A percentile compares a stretch with the other conserved stretches of the same genome.
Conservation (phyloP, 2,329 filamentous ascomycete species). For the Apiospora malaysiana region DNA sequence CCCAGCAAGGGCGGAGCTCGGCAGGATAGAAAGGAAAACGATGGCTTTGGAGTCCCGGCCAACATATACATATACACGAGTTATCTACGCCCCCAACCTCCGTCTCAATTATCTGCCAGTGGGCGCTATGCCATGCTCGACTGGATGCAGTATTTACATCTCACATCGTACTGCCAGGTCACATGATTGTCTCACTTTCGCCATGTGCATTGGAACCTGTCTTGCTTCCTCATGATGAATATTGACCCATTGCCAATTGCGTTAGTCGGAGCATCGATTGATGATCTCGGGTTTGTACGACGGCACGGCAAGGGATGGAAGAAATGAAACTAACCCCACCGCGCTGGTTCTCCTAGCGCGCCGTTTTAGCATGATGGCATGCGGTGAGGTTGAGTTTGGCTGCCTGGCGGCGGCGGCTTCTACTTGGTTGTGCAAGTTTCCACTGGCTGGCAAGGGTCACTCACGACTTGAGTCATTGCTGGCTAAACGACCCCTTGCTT, state of each 20-base stretch:
- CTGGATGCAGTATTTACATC: neutral
- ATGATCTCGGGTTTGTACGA: neutral
- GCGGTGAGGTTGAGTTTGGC: neutral
- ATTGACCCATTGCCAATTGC: neutral
- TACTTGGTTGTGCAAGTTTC: no score
- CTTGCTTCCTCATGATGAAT: neutral
- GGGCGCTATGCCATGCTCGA: neutral
- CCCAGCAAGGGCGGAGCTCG: slow-evolving; percentile 15
- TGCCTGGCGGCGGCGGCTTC: no score
- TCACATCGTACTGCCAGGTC: neutral
- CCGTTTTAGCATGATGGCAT: neutral
- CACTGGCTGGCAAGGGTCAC: no score
- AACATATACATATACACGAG: neutral
- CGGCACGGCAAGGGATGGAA: neutral
- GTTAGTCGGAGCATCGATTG: neutral
- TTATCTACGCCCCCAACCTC: neutral
- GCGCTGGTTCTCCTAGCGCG: neutral
- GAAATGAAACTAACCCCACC: neutral
- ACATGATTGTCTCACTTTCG: neutral
- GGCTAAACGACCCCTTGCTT: neutral
- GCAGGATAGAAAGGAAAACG: slow-evolving; percentile 5
- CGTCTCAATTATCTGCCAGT: neutral
- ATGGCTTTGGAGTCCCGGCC: neutral
- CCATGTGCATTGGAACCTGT: neutral
- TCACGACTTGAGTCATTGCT: neutral